phyloP scores from a whole-genome alignment of 176 grass and related monocot species.

The Musa beccarii region DNA sequence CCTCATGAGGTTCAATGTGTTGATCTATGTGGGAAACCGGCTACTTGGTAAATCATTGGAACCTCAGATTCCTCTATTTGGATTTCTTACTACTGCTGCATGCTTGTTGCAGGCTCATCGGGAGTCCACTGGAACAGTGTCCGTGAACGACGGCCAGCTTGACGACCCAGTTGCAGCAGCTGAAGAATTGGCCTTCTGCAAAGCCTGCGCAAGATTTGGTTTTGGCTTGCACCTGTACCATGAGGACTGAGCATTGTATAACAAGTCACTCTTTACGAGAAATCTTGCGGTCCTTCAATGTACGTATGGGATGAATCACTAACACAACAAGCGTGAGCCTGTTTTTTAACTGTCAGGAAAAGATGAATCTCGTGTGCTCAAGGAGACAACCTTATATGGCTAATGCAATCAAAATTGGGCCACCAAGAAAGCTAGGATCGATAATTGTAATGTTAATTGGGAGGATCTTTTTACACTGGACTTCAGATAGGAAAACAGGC shows the following conservation, averaged over 20 bases:
- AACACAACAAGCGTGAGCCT: too few relatives aligned
- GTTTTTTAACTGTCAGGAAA: too few relatives aligned
- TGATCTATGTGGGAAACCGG: background rate
- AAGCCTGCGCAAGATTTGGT: constrained; percentile 76
- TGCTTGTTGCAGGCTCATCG: constrained; percentile 45
- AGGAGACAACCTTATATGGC: too few relatives aligned
- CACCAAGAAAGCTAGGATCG: too few relatives aligned
- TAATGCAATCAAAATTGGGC: too few relatives aligned
- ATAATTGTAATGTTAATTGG: too few relatives aligned
- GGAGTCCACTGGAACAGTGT: constrained; percentile 62
- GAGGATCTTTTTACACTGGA: too few relatives aligned
- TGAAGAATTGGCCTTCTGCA: constrained; percentile 73
- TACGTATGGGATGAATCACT: too few relatives aligned
- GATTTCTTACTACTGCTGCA: background rate
- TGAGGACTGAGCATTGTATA: constrained; percentile 31
- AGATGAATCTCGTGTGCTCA: too few relatives aligned
- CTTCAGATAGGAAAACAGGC: too few relatives aligned
- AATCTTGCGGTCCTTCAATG: too few relatives aligned
- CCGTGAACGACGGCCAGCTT: constrained; percentile 37
- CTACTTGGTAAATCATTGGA: background rate
- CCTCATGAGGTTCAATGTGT: too few relatives aligned
- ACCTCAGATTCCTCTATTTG: background rate
- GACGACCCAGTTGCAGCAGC: constrained; percentile 62
- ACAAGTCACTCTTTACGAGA: background rate
- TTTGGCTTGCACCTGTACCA: constrained; percentile 86